phyloP scores from a whole-genome alignment of 192 early-diverging fungal genomes.

The Backusella psychrophila region DNA sequence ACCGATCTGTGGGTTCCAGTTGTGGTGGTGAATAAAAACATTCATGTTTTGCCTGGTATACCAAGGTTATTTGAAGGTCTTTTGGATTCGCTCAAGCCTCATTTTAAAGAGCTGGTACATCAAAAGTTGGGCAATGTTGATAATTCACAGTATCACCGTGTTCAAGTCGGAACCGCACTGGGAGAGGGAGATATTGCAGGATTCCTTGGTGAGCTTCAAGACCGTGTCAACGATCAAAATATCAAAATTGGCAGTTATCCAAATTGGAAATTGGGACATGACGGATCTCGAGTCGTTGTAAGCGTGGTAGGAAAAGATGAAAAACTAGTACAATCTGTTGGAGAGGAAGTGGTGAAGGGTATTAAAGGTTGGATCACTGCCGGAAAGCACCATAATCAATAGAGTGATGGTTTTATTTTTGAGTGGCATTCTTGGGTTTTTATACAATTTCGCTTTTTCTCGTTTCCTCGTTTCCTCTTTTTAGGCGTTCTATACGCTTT shows the following conservation, averaged over 20 bases:
- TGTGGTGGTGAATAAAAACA: constrained; percentile 60
- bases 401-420: neutral
- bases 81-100: constrained; percentile 31
- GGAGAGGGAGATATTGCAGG: constrained; percentile 47
- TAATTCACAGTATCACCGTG: constrained; percentile 33
- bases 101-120: constrained; percentile 12
- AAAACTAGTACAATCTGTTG: constrained; percentile 26
- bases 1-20: constrained; percentile 68
- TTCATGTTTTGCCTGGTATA: constrained; percentile 70
- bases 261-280: constrained; percentile 33
- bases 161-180: constrained; percentile 43
- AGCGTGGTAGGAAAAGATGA: constrained; percentile 53
- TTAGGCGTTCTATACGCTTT: no score
- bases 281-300: constrained; percentile 42
- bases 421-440: neutral
- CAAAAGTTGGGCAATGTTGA: neutral
- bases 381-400: neutral
- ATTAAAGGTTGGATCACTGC: constrained; percentile 24
- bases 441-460: no score
- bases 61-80: constrained; percentile 60
- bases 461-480: no score
- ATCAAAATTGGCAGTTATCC: constrained; percentile 60
- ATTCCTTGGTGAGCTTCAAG: constrained; percentile 37
- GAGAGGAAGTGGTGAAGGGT: constrained; percentile 21
- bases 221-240: constrained; percentile 10